Evolutionary conservation across 1,284 basidiomycete species (phyloP).

Genomic region (Peniophora sp.): DNA sequence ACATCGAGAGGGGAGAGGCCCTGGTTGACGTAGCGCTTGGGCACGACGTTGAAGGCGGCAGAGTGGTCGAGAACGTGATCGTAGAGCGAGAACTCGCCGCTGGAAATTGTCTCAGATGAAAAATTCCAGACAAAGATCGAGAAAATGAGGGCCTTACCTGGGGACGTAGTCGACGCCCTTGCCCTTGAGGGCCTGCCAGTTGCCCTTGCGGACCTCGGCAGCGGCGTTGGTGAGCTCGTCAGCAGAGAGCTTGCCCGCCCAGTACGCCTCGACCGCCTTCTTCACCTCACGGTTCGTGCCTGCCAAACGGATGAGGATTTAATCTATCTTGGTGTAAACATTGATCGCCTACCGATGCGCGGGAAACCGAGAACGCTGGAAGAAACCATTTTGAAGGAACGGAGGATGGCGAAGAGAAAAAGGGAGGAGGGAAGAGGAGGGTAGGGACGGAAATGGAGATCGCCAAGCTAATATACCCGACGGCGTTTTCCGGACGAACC

Average conservation of each 20-base stretch:
- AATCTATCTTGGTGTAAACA: neutral
- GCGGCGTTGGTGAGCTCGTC: conserved; percentile 88
- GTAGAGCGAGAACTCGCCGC: conserved; percentile 97
- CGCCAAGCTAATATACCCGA: neutral
- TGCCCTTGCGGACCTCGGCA: conserved; percentile 84
- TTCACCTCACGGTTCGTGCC: conserved; percentile 96
- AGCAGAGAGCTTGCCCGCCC: conserved; percentile 88
- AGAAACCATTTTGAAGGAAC: conserved; percentile 46
- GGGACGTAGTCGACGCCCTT: conserved; percentile 90
- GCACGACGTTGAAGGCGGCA: conserved; percentile 94
- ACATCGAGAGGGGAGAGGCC: conserved; percentile 88
- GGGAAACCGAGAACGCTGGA: conserved; percentile 96
- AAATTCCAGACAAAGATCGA: conserved; percentile 4
- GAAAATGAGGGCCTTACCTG: conserved; percentile 47
- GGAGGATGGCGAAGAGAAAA: conserved; percentile 12
- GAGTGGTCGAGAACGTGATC: conserved; percentile 99
- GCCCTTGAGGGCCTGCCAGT: conserved; percentile 86
- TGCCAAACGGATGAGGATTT: conserved; percentile 16
- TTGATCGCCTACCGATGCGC: conserved; percentile 73
- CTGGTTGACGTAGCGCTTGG: conserved; percentile 87
- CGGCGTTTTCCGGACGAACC: no score
- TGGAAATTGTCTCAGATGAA: conserved; percentile 25
- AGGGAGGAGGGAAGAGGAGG: conserved; percentile 19
- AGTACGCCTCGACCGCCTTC: conserved; percentile 98
- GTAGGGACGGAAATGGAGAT: conserved; percentile 7